phyloP scores from a whole-genome alignment of 2,329 filamentous ascomycete genomes.

The Fonsecaea nubica region DNA sequence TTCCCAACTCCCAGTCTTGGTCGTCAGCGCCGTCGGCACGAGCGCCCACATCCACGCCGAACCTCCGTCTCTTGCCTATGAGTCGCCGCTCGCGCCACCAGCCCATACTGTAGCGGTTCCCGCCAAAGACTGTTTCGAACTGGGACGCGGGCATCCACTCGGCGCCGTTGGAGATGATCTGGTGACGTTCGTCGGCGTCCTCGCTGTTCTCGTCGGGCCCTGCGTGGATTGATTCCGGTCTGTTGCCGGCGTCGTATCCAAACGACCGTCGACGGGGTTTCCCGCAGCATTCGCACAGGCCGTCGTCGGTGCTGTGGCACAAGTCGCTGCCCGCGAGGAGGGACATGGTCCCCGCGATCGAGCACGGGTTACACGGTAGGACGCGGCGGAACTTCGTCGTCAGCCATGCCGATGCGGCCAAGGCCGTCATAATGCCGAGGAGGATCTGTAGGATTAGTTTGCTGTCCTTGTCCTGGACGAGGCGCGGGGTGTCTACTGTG shows the following conservation, averaged over 20 bases:
- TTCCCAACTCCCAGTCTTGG: slow-evolving; percentile 37
- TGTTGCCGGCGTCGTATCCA: slow-evolving; percentile 17
- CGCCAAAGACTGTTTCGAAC: slow-evolving; percentile 35
- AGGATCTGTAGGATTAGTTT: slow-evolving; percentile 39
- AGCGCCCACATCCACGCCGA: slow-evolving; percentile 37
- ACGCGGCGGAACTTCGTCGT: slow-evolving; percentile 37
- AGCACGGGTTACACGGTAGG: slow-evolving; percentile 39
- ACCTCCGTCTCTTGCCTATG: slow-evolving; percentile 33
- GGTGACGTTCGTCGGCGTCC: slow-evolving; percentile 20
- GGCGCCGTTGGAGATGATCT: slow-evolving; percentile 36
- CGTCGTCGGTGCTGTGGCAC: slow-evolving; percentile 34
- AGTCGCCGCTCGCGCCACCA: slow-evolving; percentile 38
- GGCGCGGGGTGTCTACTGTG: slow-evolving; percentile 35
- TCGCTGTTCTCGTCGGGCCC: slow-evolving; percentile 28
- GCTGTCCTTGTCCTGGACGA: slow-evolving; percentile 37
- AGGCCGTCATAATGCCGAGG: slow-evolving; percentile 33
- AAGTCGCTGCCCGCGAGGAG: slow-evolving; percentile 41
- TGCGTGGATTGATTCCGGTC: slow-evolving; percentile 33
- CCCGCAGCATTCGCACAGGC: slow-evolving; percentile 40
- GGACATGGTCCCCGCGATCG: slow-evolving; percentile 38
- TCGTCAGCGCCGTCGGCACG: slow-evolving; percentile 35
- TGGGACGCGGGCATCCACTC: slow-evolving; percentile 36
- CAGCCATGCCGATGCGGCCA: slow-evolving; percentile 32
- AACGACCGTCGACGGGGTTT: slow-evolving; percentile 37
- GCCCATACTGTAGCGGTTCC: slow-evolving; percentile 36